Evolutionary conservation across 2,329 filamentous ascomycete genomes (phyloP), one percentile per base, ranked within the genome.

Genomic region (Alternaria panax): DNA sequence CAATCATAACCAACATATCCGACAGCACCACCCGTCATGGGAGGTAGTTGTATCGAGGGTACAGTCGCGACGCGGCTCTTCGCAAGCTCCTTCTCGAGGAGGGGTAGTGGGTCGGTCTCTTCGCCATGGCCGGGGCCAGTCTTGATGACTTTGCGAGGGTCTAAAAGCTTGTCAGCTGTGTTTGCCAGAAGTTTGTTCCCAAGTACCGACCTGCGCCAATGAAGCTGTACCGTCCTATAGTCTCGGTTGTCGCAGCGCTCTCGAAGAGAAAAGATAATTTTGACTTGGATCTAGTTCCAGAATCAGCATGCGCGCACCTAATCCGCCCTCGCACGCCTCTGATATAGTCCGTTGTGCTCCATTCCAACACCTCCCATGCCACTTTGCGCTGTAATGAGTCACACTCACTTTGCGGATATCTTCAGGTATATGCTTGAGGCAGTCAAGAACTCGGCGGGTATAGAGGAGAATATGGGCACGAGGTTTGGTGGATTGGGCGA

Each of bases 1-100:
- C 95, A 99, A 77, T 99, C 95, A 75, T 99, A 99, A 53, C 93
- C 93, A 6, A 98, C 92, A 78, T 98, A 99, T 60, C 95, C 95
- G 71, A 99, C 92, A 12, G 93, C 95, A 50, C 95, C 95, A 40
- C 93, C 95, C 0, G 92, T 92, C 80, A 99, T 83, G 25, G 92
- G 91, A 51, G 95, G 95, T 36, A 99, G 85, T 70, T 86, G 87
- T 72, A 98, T 82, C 1, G 89, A 92, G 0, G 95, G 93, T 4
- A 99, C 87, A 40, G 91, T 87, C 32, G 93, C 91, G 64, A 97
- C 92, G 25, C 92, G 87, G 77, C 89, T 90, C 73, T 91, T 84
- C 18, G 88, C 85, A 43, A 99, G 86, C 80, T 97, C 93, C 64
- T 86, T 83, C 80, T 97, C 90, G 40, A 99, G 88, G 24, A 86